A percentile compares a stretch with the other conserved stretches of the same genome.
Conservation (phyloP, 305 asterid species). For the Salvia sclarea region DNA sequence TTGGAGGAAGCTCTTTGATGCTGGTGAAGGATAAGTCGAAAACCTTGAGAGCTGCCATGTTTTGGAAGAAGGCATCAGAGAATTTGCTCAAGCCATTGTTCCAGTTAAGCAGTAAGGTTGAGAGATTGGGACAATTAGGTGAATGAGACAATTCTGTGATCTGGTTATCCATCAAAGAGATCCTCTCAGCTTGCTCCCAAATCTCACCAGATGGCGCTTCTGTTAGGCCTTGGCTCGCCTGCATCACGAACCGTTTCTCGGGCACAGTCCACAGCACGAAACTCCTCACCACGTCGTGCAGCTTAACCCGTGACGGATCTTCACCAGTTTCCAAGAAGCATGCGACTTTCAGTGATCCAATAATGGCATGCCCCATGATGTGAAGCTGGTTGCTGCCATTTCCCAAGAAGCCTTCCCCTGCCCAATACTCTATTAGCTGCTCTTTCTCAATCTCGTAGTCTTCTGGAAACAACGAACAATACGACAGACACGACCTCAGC, state of each 20-base stretch:
- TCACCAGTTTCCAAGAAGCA: conserved; percentile 50
- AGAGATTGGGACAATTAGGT: conserved; percentile 40
- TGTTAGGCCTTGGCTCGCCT: conserved; percentile 43
- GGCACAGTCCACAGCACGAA: conserved; percentile 44
- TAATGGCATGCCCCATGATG: conserved; percentile 40
- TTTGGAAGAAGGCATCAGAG: conserved; percentile 32
- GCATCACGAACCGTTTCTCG: conserved; percentile 36
- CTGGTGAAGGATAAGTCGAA: conserved; percentile 47
- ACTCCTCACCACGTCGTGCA: conserved; percentile 51
- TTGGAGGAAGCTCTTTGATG: conserved; percentile 41
- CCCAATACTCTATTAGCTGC: conserved; percentile 49
- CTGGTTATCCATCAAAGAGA: conserved; percentile 48
- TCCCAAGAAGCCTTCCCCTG: conserved; percentile 44
- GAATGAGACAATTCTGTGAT: conserved; percentile 35
- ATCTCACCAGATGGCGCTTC: conserved; percentile 38
- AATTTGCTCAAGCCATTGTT: conserved; percentile 44
- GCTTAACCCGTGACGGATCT: conserved; percentile 44
- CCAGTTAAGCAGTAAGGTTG: conserved; percentile 44
- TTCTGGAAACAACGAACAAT: conserved; percentile 46
- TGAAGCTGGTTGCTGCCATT: conserved; percentile 30
- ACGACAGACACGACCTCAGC: conserved; percentile 39
- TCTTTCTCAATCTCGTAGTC: conserved; percentile 46
- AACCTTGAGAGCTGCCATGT: conserved; percentile 46
- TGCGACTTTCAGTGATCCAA: conserved; percentile 44
- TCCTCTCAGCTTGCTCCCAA: conserved; percentile 44